Evolutionary conservation across 148 eudicot genomes (phyloP), one percentile per base, ranked within the genome.

Genomic region (Vaccinium myrtillus): DNA sequence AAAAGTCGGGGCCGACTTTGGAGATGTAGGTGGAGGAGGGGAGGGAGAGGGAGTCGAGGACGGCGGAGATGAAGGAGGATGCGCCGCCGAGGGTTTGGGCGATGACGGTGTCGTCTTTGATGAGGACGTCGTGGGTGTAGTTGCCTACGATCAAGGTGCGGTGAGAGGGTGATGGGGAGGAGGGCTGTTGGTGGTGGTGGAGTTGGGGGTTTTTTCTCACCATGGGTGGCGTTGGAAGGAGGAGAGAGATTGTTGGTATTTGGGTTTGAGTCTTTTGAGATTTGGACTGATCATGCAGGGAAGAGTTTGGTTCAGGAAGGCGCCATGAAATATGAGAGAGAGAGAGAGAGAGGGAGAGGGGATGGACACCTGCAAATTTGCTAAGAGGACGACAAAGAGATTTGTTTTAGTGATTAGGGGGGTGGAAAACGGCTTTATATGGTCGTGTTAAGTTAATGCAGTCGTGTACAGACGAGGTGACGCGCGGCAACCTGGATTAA

Each of bases 11-110:
- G 10, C 99, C 99, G 5, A 92, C 99, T 63, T 93, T 95, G 16
- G 95, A 90, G 65, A 95, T 82, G 87, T 81, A 90, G 61, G 83
- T 65, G 83, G 88, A 86, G 25, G 89, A 89, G 69, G 85, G 53
- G 15, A 89, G 27, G 8, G 90, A 82, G 70, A 93, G 86, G 81
- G 79, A 81, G 54, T 90, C 88, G 84, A 93, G 87, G 53, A 95
- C 92, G 87, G 89, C 87, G 82, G 98, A 90, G 88, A 97, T 92
- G 89, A 97, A 97, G 50, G 99, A 91, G 87, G 90, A 90, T 23
- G 98, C 99, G 83, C 99, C 99, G 85, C 99, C 99, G 56, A 94
- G 94, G 39, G 93, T 93, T 19, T 94, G 85, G 36, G 95, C 94
- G 1, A 92, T 23, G 0, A 91, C 89, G 87, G 81, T 86, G 87